These are phyloP conservation scores for Globisporangium spinosum DNA, from an alignment of 352 stramenopile genomes.

Conservation along the genomic window DNA sequence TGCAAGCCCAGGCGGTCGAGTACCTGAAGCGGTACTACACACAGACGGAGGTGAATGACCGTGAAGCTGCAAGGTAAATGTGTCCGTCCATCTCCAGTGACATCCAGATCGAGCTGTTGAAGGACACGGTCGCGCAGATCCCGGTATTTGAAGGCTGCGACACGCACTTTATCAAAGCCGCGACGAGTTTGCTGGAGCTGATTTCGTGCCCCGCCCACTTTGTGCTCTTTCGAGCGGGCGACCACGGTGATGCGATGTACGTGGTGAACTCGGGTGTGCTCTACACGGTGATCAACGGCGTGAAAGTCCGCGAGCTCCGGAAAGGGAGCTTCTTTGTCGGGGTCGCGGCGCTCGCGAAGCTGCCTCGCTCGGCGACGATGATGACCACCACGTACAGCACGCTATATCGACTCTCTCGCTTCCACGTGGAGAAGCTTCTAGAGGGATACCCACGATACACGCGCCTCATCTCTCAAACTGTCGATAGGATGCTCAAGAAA, in stretches of 20 bases:
- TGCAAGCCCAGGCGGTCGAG: conserved; percentile 53
- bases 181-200: conserved; percentile 53
- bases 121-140: conserved; percentile 45
- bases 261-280: conserved; percentile 63
- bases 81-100: conserved; percentile 69
- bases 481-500: conserved; percentile 38
- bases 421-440: conserved; percentile 48
- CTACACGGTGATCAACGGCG: conserved; percentile 49
- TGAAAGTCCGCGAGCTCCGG: conserved; percentile 64
- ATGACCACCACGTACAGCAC: conserved; percentile 65
- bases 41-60: conserved; percentile 55
- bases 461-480: conserved; percentile 35
- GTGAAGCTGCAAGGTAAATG: conserved; percentile 48
- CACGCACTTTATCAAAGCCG: conserved; percentile 50
- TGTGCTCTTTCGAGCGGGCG: conserved; percentile 49
- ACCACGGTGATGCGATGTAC: conserved; percentile 72
- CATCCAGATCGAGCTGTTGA: conserved; percentile 62
- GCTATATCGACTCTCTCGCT: conserved; percentile 48
- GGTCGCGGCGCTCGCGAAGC: conserved; percentile 56
- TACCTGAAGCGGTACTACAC: conserved; percentile 71
- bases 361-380: conserved; percentile 54
- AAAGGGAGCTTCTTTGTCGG: conserved; percentile 70
- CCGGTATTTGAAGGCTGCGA: conserved; percentile 62
- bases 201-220: conserved; percentile 50
- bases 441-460: conserved; percentile 50